Evolutionary conservation across 2,329 filamentous ascomycete genomes (phyloP).

Genomic region (Colletotrichum endophyticum): DNA sequence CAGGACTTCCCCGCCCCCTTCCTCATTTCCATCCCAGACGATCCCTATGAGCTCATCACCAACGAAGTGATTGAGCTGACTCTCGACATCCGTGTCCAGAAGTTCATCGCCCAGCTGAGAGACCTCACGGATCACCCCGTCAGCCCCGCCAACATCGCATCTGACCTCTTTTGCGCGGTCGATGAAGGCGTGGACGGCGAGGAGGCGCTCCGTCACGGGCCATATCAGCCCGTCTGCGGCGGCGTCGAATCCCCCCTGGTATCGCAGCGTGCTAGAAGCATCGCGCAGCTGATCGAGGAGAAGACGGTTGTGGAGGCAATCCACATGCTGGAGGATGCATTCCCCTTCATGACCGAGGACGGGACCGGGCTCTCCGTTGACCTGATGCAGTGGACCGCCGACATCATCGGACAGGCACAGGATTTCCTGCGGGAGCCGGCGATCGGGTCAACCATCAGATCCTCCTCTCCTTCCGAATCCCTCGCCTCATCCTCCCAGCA

Average conservation of each 20-base stretch:
- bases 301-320: conserved; percentile 7
- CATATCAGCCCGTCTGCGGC: neutral
- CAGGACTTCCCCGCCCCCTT: conserved; percentile 34
- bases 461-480: neutral
- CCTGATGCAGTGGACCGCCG: neutral
- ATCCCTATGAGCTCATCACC: neutral
- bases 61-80: conserved; percentile 28
- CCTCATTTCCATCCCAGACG: conserved; percentile 16
- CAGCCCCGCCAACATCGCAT: neutral
- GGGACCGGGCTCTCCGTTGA: neutral
- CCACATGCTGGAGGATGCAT: neutral
- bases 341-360: neutral
- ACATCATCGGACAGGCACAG: neutral
- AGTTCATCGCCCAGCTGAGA: conserved; percentile 33
- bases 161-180: neutral
- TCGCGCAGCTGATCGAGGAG: neutral
- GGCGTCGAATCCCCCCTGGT: neutral
- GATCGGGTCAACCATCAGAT: neutral
- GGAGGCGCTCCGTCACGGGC: neutral
- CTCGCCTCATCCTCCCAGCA: neutral
- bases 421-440: neutral
- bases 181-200: neutral
- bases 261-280: neutral
- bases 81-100: conserved; percentile 41
- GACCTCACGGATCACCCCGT: neutral